Evolutionary conservation across 495 filamentous ascomycete species (phyloP).

Genomic region (Geoglossum glabrum): DNA sequence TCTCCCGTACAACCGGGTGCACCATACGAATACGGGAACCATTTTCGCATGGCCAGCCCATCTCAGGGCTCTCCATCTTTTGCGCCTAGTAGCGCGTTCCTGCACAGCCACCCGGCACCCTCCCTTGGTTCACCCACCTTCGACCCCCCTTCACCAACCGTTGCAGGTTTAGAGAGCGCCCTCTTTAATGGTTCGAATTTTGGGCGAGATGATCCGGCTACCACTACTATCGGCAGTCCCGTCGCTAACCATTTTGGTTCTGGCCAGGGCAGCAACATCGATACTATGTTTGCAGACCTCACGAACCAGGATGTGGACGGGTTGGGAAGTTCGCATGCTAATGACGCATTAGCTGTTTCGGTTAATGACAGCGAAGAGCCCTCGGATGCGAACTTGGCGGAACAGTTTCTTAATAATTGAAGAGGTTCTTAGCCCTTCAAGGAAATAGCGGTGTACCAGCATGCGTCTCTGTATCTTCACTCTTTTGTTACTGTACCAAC

Average conservation of each 20-base stretch:
- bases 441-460: background rate
- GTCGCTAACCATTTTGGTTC: background rate
- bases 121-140: background rate
- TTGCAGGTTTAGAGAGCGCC: background rate
- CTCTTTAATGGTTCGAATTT: constrained; percentile 1
- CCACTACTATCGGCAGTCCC: background rate
- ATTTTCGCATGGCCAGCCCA: constrained; percentile 3
- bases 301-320: constrained; percentile 7
- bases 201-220: background rate
- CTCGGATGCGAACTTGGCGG: background rate
- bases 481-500: background rate
- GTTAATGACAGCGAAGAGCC: background rate
- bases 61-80: background rate
- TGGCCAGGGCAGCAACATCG: constrained; percentile 2
- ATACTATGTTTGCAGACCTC: constrained; percentile 8
- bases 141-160: background rate
- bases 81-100: constrained; percentile 3
- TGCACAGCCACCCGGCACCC: background rate
- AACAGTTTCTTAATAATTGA: background rate
- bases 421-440: background rate
- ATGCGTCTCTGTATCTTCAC: background rate
- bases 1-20: background rate
- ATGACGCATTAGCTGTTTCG: background rate
- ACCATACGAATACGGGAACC: background rate
- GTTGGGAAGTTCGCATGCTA: background rate